Percentiles rank a stretch among this genome's conserved stretches.
phyloP scores from a whole-genome alignment of 192 early-diverging fungal species.

The Chytriomyces sp. region DNA sequence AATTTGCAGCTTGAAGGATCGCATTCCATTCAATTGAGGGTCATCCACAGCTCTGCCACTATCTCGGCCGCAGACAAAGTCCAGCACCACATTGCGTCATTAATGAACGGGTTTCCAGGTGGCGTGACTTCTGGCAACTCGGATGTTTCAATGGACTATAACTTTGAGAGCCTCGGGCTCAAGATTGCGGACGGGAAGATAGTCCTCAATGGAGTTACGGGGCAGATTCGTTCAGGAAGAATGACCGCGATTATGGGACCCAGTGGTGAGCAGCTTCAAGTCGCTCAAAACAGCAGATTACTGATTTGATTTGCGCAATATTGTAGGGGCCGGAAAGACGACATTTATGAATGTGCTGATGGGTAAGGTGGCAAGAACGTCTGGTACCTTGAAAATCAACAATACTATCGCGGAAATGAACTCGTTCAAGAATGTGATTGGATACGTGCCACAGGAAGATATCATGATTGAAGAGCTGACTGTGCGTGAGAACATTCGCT shows the following conservation, averaged over 20 bases:
- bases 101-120: neutral
- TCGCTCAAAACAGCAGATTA: neutral
- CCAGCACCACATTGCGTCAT: neutral
- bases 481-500: slow-evolving; percentile 44
- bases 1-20: neutral
- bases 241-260: slow-evolving; percentile 64
- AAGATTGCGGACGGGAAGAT: slow-evolving; percentile 37
- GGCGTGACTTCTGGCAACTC: neutral
- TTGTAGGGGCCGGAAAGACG: neutral
- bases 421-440: slow-evolving; percentile 64
- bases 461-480: slow-evolving; percentile 65
- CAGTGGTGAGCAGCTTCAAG: slow-evolving; percentile 33
- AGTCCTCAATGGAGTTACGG: slow-evolving; percentile 68
- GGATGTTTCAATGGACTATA: neutral
- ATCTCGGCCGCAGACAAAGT: neutral
- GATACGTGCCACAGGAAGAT: slow-evolving; percentile 73
- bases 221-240: slow-evolving; percentile 72
- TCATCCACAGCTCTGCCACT: neutral
- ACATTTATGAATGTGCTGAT: slow-evolving; percentile 47
- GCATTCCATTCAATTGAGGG: neutral
- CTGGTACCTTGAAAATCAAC: slow-evolving; percentile 57
- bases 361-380: slow-evolving; percentile 54
- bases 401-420: slow-evolving; percentile 56
- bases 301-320: neutral
- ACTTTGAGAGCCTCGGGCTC: neutral